Base-by-base conservation (phyloP, 1,139 yeast genomes). In the Chernovozyma sophiae-reginae region DNA sequence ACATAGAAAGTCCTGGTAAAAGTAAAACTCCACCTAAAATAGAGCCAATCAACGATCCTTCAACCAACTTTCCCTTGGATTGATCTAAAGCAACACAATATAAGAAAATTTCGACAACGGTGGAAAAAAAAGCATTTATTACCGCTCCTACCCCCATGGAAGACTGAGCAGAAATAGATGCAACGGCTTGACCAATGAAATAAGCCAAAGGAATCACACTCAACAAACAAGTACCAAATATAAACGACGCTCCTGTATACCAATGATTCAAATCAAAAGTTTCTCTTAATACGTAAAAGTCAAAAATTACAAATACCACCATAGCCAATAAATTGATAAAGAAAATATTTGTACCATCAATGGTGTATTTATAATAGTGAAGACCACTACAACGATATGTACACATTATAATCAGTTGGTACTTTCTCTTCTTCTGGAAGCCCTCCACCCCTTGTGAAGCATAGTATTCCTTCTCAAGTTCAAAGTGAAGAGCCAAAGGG, bases 91-190 rank as follows among this genome's bases (percentile, higher is more conserved):
- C 98, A 17, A 92, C 96, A 57, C 96, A 84, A 56, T 92, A 92
- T 36, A 92, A 66, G 57, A 83, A 92, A 19, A 92, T 86, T 56
- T 92, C 99, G 12, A 92, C 97, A 36, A 94, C 75, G 0, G 98
- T 90, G 1, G 98, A 90, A 70, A 92, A 92, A 52, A 94, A 90
- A 1, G 99, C 99, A 59, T 92, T 92, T 49, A 92, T 89, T 1
- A 90, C 96, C 2, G 99, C 98, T 66, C 98, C 98, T 46, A 92
- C 81, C n/a, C 97, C 97, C 97, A 92, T 92, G 0, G 97, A 90
- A 1, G 97, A 87, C 62, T 94, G 98, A 0, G 98, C 97, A 3
- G 96, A 86, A 45, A 92, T 92, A 2, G 97, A 90, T 0, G 99
- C 99, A 19, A 92, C 98, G 2, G 97, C 98, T 59, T 92, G 97